phyloP scores from a whole-genome alignment of 2,329 filamentous ascomycete genomes.

The Verticillium nonalfalfae region DNA sequence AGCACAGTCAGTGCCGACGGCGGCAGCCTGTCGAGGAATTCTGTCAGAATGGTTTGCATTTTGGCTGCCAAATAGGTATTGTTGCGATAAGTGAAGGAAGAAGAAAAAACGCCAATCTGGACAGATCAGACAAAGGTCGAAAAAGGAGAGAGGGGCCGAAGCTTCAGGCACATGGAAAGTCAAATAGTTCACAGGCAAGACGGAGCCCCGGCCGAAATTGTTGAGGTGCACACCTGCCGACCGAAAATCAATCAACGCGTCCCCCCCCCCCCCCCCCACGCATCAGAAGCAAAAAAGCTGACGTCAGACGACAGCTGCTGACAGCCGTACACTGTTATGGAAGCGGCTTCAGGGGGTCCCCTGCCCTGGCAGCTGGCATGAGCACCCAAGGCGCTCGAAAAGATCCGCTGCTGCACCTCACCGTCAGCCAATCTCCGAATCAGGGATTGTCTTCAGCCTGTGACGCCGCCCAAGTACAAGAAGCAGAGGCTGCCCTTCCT shows the following conservation, averaged over 20 bases:
- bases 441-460: neutral
- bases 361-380: neutral
- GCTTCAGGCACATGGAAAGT: neutral
- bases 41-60: conserved; percentile 14
- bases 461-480: neutral
- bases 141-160: neutral
- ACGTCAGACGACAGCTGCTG: neutral
- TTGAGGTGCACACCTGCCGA: neutral
- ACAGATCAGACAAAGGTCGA: neutral
- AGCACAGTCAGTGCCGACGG: conserved; percentile 38
- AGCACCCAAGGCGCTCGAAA: neutral
- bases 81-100: neutral
- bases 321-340: neutral
- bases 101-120: neutral
- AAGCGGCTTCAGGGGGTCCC: neutral
- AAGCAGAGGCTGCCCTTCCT: neutral
- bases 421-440: neutral
- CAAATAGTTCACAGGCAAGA: neutral
- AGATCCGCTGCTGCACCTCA: neutral
- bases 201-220: neutral
- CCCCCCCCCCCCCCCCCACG: no score
- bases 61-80: neutral
- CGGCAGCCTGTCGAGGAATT: conserved; percentile 33
- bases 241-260: neutral
- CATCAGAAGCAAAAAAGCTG: no score